Evolutionary conservation across 2,329 filamentous ascomycete species (phyloP).

Genomic region (Exophiala oligosperma): DNA sequence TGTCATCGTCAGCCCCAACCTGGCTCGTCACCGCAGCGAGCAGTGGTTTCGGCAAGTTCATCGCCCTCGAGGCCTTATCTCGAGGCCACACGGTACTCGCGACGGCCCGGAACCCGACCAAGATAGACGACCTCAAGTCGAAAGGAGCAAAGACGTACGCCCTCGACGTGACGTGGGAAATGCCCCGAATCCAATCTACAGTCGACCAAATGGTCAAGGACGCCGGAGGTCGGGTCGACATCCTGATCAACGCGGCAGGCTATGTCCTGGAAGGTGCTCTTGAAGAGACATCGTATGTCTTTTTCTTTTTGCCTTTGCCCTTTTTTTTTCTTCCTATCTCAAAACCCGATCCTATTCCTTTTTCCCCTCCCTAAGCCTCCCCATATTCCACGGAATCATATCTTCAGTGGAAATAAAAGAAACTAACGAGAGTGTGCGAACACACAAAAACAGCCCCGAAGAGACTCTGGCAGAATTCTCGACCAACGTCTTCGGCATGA

Average conservation of each 20-base stretch:
- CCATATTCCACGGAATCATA: background rate
- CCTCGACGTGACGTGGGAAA: background rate
- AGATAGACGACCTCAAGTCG: conserved; percentile 8
- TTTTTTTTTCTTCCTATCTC: background rate
- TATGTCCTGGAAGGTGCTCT: background rate
- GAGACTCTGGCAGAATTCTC: conserved; percentile 36
- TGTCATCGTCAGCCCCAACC: background rate
- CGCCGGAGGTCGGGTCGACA: background rate
- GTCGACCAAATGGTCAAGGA: background rate
- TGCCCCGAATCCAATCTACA: background rate
- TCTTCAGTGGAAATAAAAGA: too few species aligned
- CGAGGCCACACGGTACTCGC: conserved; percentile 33
- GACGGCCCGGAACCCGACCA: conserved; percentile 30
- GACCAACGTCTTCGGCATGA: conserved; percentile 48
- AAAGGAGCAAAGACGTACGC: background rate
- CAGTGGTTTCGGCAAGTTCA: conserved; percentile 31
- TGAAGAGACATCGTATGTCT: background rate
- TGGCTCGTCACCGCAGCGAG: conserved; percentile 37
- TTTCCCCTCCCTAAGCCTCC: background rate
- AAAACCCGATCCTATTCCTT: background rate
- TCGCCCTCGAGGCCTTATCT: conserved; percentile 24
- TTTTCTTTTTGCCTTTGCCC: background rate
- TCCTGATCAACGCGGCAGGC: background rate
- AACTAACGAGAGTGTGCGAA: too few species aligned
- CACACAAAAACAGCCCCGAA: background rate